phyloP scores from a whole-genome alignment of 2,329 filamentous ascomycete genomes.

The Aspergillus persii region DNA sequence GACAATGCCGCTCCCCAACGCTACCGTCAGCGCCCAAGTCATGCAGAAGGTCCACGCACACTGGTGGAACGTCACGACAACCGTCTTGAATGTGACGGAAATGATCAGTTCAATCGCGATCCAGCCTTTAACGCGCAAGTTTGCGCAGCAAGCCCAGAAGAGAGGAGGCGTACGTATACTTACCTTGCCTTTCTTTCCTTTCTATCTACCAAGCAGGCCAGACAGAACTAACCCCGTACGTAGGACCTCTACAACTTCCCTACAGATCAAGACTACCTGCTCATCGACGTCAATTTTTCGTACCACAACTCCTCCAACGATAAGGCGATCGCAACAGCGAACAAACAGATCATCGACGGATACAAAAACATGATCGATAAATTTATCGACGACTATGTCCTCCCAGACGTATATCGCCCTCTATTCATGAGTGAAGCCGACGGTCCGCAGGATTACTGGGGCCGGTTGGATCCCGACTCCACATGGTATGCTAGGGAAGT shows the following conservation, averaged over 20 bases:
- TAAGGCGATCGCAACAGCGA: slow-evolving; percentile 38
- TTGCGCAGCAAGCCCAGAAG: slow-evolving; percentile 33
- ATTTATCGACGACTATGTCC: slow-evolving; percentile 32
- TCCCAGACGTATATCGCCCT: slow-evolving; percentile 43
- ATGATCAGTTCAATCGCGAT: slow-evolving; percentile 36
- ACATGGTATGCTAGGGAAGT: slow-evolving; percentile 32
- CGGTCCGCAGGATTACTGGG: slow-evolving; percentile 46
- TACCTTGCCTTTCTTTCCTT: slow-evolving; percentile 4
- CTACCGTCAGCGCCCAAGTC: slow-evolving; percentile 26
- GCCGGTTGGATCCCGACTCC: slow-evolving; percentile 30
- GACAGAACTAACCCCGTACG: neutral
- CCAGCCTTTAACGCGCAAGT: slow-evolving; percentile 36
- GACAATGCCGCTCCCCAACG: slow-evolving; percentile 37
- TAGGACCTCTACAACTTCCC: slow-evolving; percentile 44
- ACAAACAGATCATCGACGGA: slow-evolving; percentile 38
- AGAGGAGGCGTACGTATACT: slow-evolving; percentile 37
- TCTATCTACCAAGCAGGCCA: neutral
- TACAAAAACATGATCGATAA: slow-evolving; percentile 34
- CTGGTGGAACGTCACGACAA: slow-evolving; percentile 30
- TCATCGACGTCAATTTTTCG: slow-evolving; percentile 47
- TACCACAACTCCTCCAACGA: slow-evolving; percentile 37
- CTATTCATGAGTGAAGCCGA: slow-evolving; percentile 50
- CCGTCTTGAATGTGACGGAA: slow-evolving; percentile 26
- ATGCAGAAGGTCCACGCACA: slow-evolving; percentile 34
- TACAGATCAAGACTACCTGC: slow-evolving; percentile 41